Evolutionary conservation across 148 eudicot species (phyloP).

Genomic region (Linanthus parryae): DNA sequence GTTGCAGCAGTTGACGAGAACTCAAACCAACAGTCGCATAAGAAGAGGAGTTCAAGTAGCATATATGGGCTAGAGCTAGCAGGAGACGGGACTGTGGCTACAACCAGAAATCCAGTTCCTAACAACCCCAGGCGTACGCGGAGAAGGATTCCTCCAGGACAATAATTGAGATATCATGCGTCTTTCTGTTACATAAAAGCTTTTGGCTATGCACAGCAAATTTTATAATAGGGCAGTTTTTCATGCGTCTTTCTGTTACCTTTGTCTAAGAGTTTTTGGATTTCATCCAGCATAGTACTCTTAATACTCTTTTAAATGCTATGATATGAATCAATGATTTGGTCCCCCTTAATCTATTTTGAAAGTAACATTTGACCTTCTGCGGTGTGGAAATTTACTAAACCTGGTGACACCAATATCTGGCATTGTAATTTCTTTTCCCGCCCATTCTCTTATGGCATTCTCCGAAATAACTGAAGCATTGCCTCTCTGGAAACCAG

Average conservation of each 20-base stretch:
- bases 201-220: slow-evolving; percentile 7
- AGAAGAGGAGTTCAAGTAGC: slow-evolving; percentile 85
- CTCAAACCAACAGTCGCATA: slow-evolving; percentile 22
- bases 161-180: neutral
- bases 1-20: slow-evolving; percentile 35
- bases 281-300: too few species aligned
- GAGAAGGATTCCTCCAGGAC: slow-evolving; percentile 24
- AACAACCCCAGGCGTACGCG: slow-evolving; percentile 40
- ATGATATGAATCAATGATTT: too few species aligned
- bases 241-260: neutral
- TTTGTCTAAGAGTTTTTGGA: too few species aligned
- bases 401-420: too few species aligned
- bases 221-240: slow-evolving; percentile 9
- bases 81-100: slow-evolving; percentile 37
- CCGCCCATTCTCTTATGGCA: too few species aligned
- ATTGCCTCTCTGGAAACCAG: too few species aligned
- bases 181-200: neutral
- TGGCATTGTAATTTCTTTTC: too few species aligned
- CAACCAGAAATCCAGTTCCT: slow-evolving; percentile 39
- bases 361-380: too few species aligned
- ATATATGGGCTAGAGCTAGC: slow-evolving; percentile 57
- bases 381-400: too few species aligned
- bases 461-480: too few species aligned
- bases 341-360: too few species aligned
- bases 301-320: too few species aligned